phyloP scores from a whole-genome alignment of 441 rosid species.

The Kokia cookei region DNA sequence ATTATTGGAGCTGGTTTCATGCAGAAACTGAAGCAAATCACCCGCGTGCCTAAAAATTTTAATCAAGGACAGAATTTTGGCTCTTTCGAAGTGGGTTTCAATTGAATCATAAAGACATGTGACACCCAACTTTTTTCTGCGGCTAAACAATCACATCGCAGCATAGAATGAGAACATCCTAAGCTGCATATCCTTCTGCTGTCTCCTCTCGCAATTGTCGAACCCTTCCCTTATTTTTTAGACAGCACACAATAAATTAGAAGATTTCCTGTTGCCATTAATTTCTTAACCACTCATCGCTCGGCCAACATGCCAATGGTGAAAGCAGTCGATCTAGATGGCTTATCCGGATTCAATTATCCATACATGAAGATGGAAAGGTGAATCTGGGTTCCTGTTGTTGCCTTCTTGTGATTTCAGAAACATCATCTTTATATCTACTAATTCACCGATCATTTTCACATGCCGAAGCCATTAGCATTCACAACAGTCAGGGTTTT shows the following conservation, averaged over 20 bases:
- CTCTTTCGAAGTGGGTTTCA: not conserved
- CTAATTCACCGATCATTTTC: not conserved
- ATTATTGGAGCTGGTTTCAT: not conserved
- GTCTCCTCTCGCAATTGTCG: not conserved
- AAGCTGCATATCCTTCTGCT: not conserved
- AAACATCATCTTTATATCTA: not conserved
- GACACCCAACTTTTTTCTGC: not conserved
- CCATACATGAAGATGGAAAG: not conserved
- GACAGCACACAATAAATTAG: not conserved
- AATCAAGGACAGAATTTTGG: not conserved
- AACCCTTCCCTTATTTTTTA: not conserved
- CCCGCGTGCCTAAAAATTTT: not conserved
- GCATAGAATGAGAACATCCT: not conserved
- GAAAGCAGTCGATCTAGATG: not conserved
- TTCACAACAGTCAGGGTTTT: too few relatives aligned
- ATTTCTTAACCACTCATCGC: not conserved
- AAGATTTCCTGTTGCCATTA: not conserved
- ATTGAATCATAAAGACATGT: not conserved
- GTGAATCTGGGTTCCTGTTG: not conserved
- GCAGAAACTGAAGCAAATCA: not conserved
- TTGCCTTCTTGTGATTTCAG: not conserved
- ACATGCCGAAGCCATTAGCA: not conserved
- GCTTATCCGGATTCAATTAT: not conserved
- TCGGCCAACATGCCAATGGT: not conserved
- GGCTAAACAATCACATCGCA: not conserved